These are phyloP conservation scores for Bipolaris cookei DNA, from an alignment of 2,329 filamentous ascomycete genomes.

Conservation along the genomic window DNA sequence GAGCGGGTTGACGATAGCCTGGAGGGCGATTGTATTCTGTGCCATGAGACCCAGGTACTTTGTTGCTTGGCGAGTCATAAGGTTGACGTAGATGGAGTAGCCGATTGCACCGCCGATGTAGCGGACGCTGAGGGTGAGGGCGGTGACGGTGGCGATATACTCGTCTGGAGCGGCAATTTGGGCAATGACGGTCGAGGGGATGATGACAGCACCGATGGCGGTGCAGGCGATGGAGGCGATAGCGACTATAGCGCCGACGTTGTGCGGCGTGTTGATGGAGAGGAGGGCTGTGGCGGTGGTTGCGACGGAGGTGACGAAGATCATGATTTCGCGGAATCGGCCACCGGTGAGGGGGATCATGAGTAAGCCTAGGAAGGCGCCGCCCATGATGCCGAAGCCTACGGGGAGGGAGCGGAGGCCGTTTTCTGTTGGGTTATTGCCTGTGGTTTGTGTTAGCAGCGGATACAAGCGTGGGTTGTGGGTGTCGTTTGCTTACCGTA, in stretches of 20 bases:
- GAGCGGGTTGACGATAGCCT: constrained; percentile 53
- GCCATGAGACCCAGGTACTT: constrained; percentile 30
- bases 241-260: constrained; percentile 61
- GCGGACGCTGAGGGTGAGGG: constrained; percentile 72
- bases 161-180: constrained; percentile 74
- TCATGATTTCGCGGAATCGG: constrained; percentile 65
- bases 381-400: constrained; percentile 67
- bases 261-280: constrained; percentile 58
- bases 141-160: constrained; percentile 71
- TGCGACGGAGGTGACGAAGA: constrained; percentile 67
- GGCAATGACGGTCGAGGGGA: constrained; percentile 71
- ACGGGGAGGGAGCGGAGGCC: constrained; percentile 71
- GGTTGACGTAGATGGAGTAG: constrained; percentile 58
- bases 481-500: constrained; percentile 30
- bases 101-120: constrained; percentile 71
- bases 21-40: constrained; percentile 55
- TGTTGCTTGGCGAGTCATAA: constrained; percentile 39
- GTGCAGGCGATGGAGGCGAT: constrained; percentile 67
- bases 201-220: constrained; percentile 71
- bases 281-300: constrained; percentile 67
- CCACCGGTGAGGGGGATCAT: constrained; percentile 65
- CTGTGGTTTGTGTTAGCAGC: constrained; percentile 18
- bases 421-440: constrained; percentile 66
- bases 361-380: constrained; percentile 65
- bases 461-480: background rate